A percentile compares a stretch with the other conserved stretches of the same genome.
Conservation (phyloP, 129 eudicot genomes). For the Kitagawia praeruptora region DNA sequence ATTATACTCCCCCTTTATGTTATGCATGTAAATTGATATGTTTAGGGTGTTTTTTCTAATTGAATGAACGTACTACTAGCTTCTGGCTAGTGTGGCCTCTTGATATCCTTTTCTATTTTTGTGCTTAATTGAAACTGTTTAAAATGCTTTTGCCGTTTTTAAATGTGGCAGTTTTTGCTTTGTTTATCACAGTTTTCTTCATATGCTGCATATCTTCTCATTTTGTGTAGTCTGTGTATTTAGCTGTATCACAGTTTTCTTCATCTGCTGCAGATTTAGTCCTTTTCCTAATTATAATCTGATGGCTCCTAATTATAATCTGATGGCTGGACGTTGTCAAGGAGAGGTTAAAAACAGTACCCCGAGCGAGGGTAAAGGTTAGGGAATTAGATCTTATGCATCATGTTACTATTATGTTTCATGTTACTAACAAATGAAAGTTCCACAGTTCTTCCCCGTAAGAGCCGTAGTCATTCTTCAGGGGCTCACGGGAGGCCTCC, state of each 20-base stretch:
- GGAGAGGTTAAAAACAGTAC: background rate
- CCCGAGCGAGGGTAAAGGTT: background rate
- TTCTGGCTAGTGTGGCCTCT: background rate
- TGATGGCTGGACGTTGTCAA: background rate
- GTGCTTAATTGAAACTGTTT: background rate
- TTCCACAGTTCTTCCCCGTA: background rate
- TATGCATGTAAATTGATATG: background rate
- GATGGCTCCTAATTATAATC: no score
- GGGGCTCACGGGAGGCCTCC: slow-evolving; percentile 1
- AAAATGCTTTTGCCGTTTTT: background rate
- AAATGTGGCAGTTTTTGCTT: background rate
- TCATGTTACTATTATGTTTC: background rate
- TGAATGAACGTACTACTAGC: background rate
- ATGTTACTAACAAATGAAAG: background rate
- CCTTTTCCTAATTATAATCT: background rate
- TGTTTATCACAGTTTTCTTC: background rate
- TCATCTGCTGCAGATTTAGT: no score
- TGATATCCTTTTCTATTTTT: background rate
- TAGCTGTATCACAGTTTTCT: no score
- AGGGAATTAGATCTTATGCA: background rate
- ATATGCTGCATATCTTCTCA: background rate
- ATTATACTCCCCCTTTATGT: no score
- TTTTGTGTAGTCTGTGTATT: background rate
- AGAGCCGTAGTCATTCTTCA: background rate
- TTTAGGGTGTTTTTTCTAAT: background rate